phyloP scores from a whole-genome alignment of 73 alveolate genomes.

The Diophrys appendiculata region DNA sequence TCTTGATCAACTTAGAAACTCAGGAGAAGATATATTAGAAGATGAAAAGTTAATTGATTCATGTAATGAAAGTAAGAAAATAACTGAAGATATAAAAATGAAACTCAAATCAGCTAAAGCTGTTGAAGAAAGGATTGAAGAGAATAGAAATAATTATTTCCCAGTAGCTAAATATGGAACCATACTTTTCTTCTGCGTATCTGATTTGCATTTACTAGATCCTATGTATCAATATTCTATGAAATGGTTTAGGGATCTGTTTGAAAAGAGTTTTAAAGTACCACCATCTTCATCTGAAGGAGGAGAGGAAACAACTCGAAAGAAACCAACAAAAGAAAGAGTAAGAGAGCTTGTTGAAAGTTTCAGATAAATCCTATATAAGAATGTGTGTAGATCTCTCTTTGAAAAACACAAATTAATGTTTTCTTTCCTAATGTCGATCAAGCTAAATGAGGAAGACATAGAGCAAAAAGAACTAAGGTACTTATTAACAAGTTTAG shows the following conservation, averaged over 20 bases:
- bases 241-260: constrained; percentile 60
- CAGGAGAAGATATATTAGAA: constrained; percentile 89
- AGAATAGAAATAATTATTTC: constrained; percentile 82
- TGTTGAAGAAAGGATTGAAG: constrained; percentile 83
- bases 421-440: constrained; percentile 88
- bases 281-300: constrained; percentile 62
- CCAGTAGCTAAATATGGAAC: constrained; percentile 90
- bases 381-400: constrained; percentile 95
- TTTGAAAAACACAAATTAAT: constrained; percentile 92
- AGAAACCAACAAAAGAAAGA: constrained; percentile 54
- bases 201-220: constrained; percentile 74
- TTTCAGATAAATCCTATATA: constrained; percentile 83
- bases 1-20: constrained; percentile 79
- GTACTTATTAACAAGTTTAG: constrained; percentile 89
- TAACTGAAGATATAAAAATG: constrained; percentile 85
- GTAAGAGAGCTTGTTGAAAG: constrained; percentile 76
- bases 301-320: background rate
- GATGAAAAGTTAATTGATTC: constrained; percentile 82
- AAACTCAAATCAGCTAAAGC: constrained; percentile 84
- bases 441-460: constrained; percentile 73
- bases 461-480: constrained; percentile 87
- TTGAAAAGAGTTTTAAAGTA: constrained; percentile 72
- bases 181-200: constrained; percentile 81
- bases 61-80: constrained; percentile 85
- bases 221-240: constrained; percentile 86